Evolutionary conservation across 495 filamentous ascomycete genomes (phyloP).

Genomic region (Talaromyces thailandensis): DNA sequence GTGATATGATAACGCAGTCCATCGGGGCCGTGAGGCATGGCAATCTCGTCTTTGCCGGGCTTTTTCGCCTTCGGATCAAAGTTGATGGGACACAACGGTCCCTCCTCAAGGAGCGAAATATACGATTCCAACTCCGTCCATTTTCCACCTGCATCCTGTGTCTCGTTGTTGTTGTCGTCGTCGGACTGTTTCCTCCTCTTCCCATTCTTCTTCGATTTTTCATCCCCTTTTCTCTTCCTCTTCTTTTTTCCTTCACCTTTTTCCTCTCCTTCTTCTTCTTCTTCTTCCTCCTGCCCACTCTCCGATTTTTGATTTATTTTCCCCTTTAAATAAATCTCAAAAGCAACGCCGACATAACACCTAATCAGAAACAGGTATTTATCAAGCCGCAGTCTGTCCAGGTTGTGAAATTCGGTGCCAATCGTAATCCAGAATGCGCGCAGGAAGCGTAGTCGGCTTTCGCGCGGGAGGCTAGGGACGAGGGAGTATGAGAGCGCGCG

Average conservation of each 20-base stretch:
- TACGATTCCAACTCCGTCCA: conserved; percentile 33
- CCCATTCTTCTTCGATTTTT: conserved; percentile 7
- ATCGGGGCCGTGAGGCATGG: conserved; percentile 52
- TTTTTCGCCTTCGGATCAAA: conserved; percentile 24
- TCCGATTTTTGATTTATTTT: conserved; percentile 14
- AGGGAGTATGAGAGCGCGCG: conserved; percentile 71
- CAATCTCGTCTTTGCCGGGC: conserved; percentile 20
- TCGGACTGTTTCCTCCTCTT: conserved; percentile 22
- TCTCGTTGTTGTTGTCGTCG: conserved; percentile 12
- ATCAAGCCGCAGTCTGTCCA: conserved; percentile 83
- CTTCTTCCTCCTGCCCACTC: conserved; percentile 31
- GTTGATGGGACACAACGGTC: conserved; percentile 34
- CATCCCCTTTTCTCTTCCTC: conserved; percentile 10
- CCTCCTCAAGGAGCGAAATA: conserved; percentile 32
- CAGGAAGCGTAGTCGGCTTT: conserved; percentile 45
- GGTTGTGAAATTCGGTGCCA: conserved; percentile 66
- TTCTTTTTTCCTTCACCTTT: conserved; percentile 20
- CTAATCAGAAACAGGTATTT: conserved; percentile 87
- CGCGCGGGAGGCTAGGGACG: conserved; percentile 50
- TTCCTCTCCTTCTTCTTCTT: conserved; percentile 24
- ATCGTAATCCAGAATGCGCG: conserved; percentile 88
- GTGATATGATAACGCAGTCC: conserved; percentile 80
- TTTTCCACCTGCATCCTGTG: conserved; percentile 12
- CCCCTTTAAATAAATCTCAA: conserved; percentile 38
- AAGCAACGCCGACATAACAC: conserved; percentile 59